Percentiles rank a stretch among this genome's conserved stretches.
Conservation (phyloP, 306 rosid genomes). For the Carpinus fangiana region DNA sequence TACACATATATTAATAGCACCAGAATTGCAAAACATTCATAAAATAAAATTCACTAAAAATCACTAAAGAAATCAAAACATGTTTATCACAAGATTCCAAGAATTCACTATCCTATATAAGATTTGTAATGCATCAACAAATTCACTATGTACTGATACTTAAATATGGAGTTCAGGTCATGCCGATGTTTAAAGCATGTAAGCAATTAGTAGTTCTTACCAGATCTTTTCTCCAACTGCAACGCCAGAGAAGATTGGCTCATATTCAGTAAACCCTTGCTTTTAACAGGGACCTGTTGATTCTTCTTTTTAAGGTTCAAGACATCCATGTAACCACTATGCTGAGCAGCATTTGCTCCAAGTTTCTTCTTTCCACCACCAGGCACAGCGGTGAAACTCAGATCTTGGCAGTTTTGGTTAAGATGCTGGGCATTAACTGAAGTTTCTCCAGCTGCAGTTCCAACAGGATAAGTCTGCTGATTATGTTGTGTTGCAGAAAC, state of each 20-base stretch:
- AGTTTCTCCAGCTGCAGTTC: constrained; percentile 43
- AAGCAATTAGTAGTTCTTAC: neutral
- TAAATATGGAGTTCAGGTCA: neutral
- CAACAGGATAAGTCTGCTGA: constrained; percentile 44
- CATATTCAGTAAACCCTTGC: constrained; percentile 81
- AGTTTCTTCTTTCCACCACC: constrained; percentile 57
- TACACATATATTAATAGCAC: neutral
- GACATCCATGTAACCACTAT: constrained; percentile 48
- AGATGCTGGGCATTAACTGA: constrained; percentile 46
- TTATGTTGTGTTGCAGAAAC: constrained; percentile 54
- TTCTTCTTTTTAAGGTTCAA: constrained; percentile 58
- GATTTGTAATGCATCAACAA: neutral
- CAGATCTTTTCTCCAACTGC: neutral
- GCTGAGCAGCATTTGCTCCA: constrained; percentile 40
- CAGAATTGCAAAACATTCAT: neutral
- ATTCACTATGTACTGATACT: neutral
- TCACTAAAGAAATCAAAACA: neutral
- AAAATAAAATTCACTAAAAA: neutral
- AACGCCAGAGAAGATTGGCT: constrained; percentile 54
- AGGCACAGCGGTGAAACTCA: constrained; percentile 38
- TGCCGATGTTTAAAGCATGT: constrained; percentile 9
- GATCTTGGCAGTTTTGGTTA: constrained; percentile 46
- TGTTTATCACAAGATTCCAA: neutral
- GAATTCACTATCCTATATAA: neutral
- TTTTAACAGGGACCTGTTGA: constrained; percentile 51